These are phyloP conservation scores for Quercus alba DNA, from an alignment of 306 rosid species.

Conservation along the genomic window DNA sequence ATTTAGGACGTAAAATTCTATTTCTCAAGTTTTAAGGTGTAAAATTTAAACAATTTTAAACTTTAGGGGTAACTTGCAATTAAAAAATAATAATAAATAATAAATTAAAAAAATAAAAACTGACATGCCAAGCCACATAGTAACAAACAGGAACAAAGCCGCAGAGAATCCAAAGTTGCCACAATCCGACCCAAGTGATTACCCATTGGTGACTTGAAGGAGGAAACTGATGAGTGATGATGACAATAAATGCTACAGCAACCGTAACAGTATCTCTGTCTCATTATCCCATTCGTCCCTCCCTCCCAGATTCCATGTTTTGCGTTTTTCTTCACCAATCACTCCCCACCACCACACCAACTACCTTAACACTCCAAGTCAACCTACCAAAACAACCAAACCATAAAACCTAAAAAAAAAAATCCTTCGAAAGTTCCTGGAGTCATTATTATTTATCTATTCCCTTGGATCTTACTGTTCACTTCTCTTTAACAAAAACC, in stretches of 20 bases:
- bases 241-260: background rate
- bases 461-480: background rate
- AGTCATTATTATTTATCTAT: background rate
- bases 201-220: background rate
- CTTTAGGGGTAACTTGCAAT: too few relatives aligned
- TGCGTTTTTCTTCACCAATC: conserved; percentile 3
- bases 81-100: too few relatives aligned
- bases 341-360: background rate
- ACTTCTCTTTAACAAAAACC: background rate
- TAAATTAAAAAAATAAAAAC: too few relatives aligned
- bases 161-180: background rate
- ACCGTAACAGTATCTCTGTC: background rate
- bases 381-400: background rate
- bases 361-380: background rate
- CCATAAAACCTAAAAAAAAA: too few relatives aligned
- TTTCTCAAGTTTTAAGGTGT: too few relatives aligned
- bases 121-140: too few relatives aligned
- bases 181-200: background rate
- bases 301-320: background rate
- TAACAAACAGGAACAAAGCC: background rate
- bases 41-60: too few relatives aligned
- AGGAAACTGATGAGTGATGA: background rate
- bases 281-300: background rate
- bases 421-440: conserved; percentile 6
- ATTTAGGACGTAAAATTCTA: too few relatives aligned